Percentiles rank a stretch among this genome's conserved stretches.
Conservation (phyloP, 768 basidiomycete genomes). For the Boletus rufocinnamomeus region DNA sequence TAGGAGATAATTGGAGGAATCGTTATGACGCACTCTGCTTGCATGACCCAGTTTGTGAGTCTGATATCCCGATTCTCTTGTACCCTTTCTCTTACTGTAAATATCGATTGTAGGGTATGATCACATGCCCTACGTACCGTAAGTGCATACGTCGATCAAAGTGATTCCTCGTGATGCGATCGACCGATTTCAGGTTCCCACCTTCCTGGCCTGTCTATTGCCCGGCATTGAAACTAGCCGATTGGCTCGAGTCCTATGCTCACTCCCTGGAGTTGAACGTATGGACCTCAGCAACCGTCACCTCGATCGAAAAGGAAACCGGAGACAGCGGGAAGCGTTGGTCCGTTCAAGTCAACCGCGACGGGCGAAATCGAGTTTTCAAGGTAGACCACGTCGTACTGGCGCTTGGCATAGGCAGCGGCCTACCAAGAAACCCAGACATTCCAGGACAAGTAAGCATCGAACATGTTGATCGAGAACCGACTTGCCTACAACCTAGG, state of each 20-base stretch:
- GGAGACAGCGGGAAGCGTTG: constrained; percentile 41
- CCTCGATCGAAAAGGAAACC: constrained; percentile 29
- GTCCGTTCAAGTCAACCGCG: constrained; percentile 43
- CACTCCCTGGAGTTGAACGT: constrained; percentile 60
- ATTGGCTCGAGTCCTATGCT: constrained; percentile 69
- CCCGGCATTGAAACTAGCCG: constrained; percentile 58
- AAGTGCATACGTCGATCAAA: constrained; percentile 19
- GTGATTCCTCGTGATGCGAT: neutral
- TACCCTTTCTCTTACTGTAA: neutral
- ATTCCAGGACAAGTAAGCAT: constrained; percentile 45
- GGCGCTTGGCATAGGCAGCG: constrained; percentile 51
- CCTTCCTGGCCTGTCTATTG: constrained; percentile 58
- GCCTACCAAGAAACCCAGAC: constrained; percentile 44
- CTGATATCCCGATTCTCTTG: neutral
- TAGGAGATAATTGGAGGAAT: constrained; percentile 37
- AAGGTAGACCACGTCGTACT: constrained; percentile 51
- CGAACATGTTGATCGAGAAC: neutral
- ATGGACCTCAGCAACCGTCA: constrained; percentile 54
- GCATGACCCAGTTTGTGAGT: constrained; percentile 36
- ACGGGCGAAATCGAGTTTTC: constrained; percentile 40
- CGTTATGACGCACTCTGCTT: constrained; percentile 33
- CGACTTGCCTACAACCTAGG: constrained; percentile 4
- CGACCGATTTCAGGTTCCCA: constrained; percentile 46
- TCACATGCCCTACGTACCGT: constrained; percentile 59
- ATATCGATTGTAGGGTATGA: constrained; percentile 39